Evolutionary conservation across 257 asterid species (phyloP).

Genomic region (Nicotiana paniculata): DNA sequence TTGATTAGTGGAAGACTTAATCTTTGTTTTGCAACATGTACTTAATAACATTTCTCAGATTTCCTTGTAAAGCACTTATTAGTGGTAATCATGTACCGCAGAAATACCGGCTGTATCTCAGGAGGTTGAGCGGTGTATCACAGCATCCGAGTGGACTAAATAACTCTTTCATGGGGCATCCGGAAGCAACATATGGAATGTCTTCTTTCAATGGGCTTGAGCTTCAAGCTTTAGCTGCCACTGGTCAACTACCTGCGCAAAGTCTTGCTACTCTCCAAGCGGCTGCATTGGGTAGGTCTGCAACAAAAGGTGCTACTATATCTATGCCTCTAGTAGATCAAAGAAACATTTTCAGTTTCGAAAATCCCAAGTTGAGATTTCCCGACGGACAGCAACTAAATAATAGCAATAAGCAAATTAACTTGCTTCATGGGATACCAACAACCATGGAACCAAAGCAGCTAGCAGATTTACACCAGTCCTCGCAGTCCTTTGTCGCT

Average conservation of each 20-base stretch:
- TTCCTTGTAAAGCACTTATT: background rate
- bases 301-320: conserved; percentile 32
- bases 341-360: conserved; percentile 65
- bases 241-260: conserved; percentile 62
- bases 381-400: conserved; percentile 40
- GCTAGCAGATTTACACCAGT: conserved; percentile 59
- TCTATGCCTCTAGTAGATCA: conserved; percentile 52
- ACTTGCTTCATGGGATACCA: conserved; percentile 81
- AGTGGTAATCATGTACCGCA: conserved; percentile 23
- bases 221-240: conserved; percentile 70
- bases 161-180: conserved; percentile 50
- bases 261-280: conserved; percentile 83
- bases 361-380: conserved; percentile 49
- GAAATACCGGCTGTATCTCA: conserved; percentile 88
- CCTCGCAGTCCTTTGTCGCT: conserved; percentile 47
- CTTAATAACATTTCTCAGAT: background rate
- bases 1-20: background rate
- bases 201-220: conserved; percentile 58
- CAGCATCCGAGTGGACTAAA: conserved; percentile 38
- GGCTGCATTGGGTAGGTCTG: conserved; percentile 50
- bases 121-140: conserved; percentile 62
- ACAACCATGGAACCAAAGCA: conserved; percentile 88
- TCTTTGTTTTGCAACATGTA: background rate
- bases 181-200: conserved; percentile 60
- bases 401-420: conserved; percentile 41